Base-by-base conservation (phyloP, 1,139 yeast species). In the Sugiyamaella xylanicola region DNA sequence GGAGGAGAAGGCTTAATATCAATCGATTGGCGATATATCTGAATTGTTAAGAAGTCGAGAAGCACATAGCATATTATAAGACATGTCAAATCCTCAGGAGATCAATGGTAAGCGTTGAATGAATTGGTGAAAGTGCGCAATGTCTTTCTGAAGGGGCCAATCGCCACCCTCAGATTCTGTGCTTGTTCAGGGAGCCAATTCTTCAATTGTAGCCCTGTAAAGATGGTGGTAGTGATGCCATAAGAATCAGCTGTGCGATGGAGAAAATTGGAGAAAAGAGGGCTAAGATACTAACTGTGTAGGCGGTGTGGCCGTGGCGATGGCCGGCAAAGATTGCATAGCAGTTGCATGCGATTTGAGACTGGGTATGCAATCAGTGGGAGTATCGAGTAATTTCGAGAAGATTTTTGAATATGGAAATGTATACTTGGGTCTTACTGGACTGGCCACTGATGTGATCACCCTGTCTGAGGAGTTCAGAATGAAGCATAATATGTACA, bases 301-400 rank as follows among this genome's bases (percentile, higher is more conserved):
- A 80, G 87, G 96, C 74, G 99, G 99, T 74, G 82, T 96, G 59
- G 96, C 96, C 58, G 96, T 95, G 42, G 99, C 99, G 63, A 95
- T 95, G 99, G 86, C 87, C 22, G 99, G 99, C 65, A 92, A 95
- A 71, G 97, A 91, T 66, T 95, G 99, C 76, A 91, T 95, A 58
- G 99, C 99, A 48, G 92, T 95, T 67, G 99, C 98, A 15, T 86
- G 95, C 67, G 99, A 95, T 74, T 78, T 93, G 68, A 85, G 99
- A 68, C 79, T 95, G 62, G 99, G 99, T 35, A 85, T 85, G 72
- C 99, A 93, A 73, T 89, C 97, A 5, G 79, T 93, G 45, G 97
- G 98, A 56, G 85, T 95, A 54, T 80, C 97, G 51, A 91, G 91
- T 72, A 86, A 91, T 69, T 95, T 95, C 72, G 98, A 93, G 69